Conservation (phyloP, 2,329 filamentous ascomycete species). For the Aspergillus pseudonomiae region DNA sequence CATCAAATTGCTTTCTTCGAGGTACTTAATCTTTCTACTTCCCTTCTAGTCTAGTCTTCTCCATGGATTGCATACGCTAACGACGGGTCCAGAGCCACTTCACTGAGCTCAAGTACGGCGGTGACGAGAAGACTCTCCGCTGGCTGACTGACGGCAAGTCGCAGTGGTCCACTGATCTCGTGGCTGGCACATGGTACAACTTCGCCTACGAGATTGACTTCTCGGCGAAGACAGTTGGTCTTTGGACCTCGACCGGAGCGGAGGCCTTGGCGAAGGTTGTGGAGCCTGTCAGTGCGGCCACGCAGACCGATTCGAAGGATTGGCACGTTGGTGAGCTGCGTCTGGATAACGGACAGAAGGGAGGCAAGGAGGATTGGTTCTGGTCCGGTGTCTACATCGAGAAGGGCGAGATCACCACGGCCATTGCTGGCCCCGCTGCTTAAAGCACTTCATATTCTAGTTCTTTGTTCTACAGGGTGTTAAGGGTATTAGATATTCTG, state of each 20-base stretch:
- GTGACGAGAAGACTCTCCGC: conserved; percentile 60
- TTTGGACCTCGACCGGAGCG: conserved; percentile 70
- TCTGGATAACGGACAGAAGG: conserved; percentile 60
- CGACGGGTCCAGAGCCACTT: conserved; percentile 62
- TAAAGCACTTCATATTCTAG: too few species aligned
- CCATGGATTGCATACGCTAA: not conserved
- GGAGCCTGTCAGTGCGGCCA: conserved; percentile 61
- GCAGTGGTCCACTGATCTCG: conserved; percentile 66
- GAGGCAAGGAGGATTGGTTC: conserved; percentile 67
- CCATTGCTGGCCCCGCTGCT: conserved; percentile 25
- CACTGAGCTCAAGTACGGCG: conserved; percentile 73
- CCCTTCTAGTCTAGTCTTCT: conserved; percentile 28
- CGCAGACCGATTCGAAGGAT: conserved; percentile 69
- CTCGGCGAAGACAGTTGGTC: conserved; percentile 60
- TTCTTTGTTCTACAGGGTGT: too few species aligned
- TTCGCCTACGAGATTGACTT: conserved; percentile 76
- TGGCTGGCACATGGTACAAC: conserved; percentile 71
- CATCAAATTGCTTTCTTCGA: conserved; percentile 66
- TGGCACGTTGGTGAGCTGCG: conserved; percentile 74
- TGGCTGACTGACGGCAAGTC: conserved; percentile 66
- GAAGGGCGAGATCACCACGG: conserved; percentile 52
- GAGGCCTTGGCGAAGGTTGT: conserved; percentile 61
- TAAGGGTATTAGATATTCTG: not conserved
- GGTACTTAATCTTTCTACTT: conserved; percentile 16
- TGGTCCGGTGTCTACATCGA: conserved; percentile 75